phyloP scores from a whole-genome alignment of 2,329 filamentous ascomycete species.

The Herpomyces periplanetae region DNA sequence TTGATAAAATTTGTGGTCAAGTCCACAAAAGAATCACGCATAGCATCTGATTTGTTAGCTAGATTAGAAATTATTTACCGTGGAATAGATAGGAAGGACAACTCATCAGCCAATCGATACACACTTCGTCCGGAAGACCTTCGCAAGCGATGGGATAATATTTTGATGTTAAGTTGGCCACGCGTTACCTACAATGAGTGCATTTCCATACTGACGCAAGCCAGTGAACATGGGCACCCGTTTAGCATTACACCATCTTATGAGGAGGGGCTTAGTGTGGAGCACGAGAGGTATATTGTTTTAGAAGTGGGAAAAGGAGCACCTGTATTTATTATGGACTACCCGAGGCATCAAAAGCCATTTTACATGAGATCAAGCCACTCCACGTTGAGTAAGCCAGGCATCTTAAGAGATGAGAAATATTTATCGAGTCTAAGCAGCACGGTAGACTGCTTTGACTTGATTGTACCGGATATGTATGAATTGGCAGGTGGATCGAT shows the following conservation, averaged over 20 bases:
- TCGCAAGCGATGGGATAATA: too few relatives aligned
- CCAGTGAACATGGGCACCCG: slow-evolving; percentile 11
- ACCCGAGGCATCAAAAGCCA: slow-evolving; percentile 54
- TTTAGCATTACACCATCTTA: slow-evolving; percentile 32
- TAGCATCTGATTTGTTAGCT: slow-evolving; percentile 11
- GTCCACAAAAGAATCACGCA: slow-evolving; percentile 11
- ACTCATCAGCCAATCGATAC: background rate
- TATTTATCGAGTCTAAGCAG: slow-evolving; percentile 1
- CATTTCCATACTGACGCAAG: slow-evolving; percentile 21
- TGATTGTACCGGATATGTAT: slow-evolving; percentile 46
- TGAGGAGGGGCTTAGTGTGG: slow-evolving; percentile 37
- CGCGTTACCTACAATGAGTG: slow-evolving; percentile 49
- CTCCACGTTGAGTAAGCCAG: slow-evolving; percentile 2
- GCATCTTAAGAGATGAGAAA: slow-evolving; percentile 1
- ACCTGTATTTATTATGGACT: slow-evolving; percentile 71
- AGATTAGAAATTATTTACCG: background rate
- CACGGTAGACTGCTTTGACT: slow-evolving; percentile 63
- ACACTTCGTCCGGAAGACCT: too few relatives aligned
- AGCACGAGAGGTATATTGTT: slow-evolving; percentile 70
- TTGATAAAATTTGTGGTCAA: slow-evolving; percentile 22
- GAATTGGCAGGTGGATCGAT: slow-evolving; percentile 64
- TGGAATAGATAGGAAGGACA: background rate
- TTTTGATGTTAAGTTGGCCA: too few relatives aligned
- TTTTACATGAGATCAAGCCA: slow-evolving; percentile 40
- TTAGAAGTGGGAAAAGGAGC: slow-evolving; percentile 17